Evolutionary conservation across 768 basidiomycete genomes (phyloP), one percentile per base, ranked within the genome.

Genomic region (Serendipita sp.): DNA sequence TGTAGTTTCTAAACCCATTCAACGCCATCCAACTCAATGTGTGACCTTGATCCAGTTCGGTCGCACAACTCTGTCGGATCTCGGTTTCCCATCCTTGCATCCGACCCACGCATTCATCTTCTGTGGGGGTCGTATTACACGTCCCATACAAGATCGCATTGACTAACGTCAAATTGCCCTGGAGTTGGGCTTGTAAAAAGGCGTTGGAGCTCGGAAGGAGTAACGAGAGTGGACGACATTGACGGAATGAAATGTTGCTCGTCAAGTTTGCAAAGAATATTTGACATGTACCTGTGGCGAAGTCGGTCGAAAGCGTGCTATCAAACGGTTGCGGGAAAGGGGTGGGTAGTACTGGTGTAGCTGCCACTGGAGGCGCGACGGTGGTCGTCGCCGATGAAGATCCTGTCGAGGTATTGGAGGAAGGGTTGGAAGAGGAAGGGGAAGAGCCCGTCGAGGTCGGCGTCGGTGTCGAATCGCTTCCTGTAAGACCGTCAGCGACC

Each of bases 261-360:
- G 87, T 86, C 84, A 92, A 91, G 66, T 87, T 88, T 15, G 74
- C 67, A 71, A 92, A 87, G 73, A 91, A 92, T 48, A 78, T 76
- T 55, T 81, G 78, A 70, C 91, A 94, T 50, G 77, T 72, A 13
- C 73, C 67, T 37, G 83, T 82, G 15, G 85, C 81, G 69, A 88
- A 90, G 71, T 89, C 87, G 46, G 77, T 72, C 15, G 80, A 75
- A 60, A 91, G 70, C 2, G 78, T 78, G 3, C 79, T 76, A 69
- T 88, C 88, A 70, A 84, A 84, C 0, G 87, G 78, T 66, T 88
- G 87, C 2, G 87, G 87, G 71, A 91, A 90, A 0, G 89, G 89
- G 3, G 81, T 82, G 5, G 88, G 87, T 29, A 90, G 77, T 4
- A 67, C 66, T 1, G 85, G 81, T 3, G 74, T 66, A 3, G 73